Base-by-base conservation (phyloP, 768 basidiomycete genomes). In the Brasilioporus rufonigricans region DNA sequence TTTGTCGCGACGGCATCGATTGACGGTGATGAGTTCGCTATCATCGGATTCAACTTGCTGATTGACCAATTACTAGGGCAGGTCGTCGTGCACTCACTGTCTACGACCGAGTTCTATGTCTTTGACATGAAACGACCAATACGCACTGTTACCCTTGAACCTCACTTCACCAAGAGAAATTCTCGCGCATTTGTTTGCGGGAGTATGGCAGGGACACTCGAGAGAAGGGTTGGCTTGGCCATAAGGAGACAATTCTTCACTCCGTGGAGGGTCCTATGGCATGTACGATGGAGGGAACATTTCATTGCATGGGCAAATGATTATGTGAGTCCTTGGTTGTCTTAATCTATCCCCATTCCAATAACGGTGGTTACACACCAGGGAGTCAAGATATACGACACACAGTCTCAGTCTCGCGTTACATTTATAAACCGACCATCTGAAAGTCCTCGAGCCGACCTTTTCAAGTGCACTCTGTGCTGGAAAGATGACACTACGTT, bases 301-400 rank as follows among this genome's bases (percentile, higher is more conserved):
- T 76, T 97, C 31, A 93, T 98, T 60, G 94, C 93, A 0, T 99
- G 97, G 97, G 93, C 95, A 4, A 97, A 94, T 61, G 97, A 99
- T 67, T 62, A 85, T 40, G 93, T 93, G 58, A 65, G 85, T 70
- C 31, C n/a, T 29, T 48, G 24, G 26, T 33, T 18, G n/a, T 46
- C 32, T 35, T 27, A 6, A 51, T 38, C 24, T 39, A 18, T 32
- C 38, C 14, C 12, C 18, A 14, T 39, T 54, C 5, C 16, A 38
- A 13, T 39, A n/a, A 54, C 19, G 51, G 24, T 44, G 24, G 13
- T 57, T 14, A 47, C 39, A 32, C n/a, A 13, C 44, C 61, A 93
- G 91, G 96, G 96, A 14, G 89, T 98, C 50, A 96, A 93, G 67
- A 87, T 99, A 44, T 96, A 95, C 67, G 95, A 98, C 68, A 87